Base-by-base conservation (phyloP, 225 moss, liverwort and hornwort species). In the Sphagnum contortum region DNA sequence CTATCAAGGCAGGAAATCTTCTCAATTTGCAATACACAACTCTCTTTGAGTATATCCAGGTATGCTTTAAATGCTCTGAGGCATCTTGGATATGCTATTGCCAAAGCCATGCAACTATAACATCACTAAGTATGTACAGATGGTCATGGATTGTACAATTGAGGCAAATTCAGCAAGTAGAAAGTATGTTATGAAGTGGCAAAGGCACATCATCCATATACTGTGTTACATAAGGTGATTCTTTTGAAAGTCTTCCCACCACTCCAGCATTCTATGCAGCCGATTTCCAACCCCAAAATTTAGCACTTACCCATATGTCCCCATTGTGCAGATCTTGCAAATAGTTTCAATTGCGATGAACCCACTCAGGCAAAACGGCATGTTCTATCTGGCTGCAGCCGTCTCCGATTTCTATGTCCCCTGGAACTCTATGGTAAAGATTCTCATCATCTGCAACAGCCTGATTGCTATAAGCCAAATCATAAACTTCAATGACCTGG, bases 381-480 rank as follows among this genome's bases (percentile, higher is more conserved):
- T 98, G 93, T 89, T 98, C 68, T 98, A 93, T 72, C 78, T 91
- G 68, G 98, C 98, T 72, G 98, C 98, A 60, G 98, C 98, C 11
- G 98, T 98, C 45, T 98, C 93, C 47, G 98, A 98, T 73, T 98
- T 98, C 68, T 98, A 93, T 49, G 98, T 93, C 62, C 98, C 98
- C 64, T 93, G 93, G 98, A 75, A 74, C 66, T 77, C 85, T 49
- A 93, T 98, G 98, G 96, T 96, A 81, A 57, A 66, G 7, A 29
- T 29, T 52, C 9, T 9, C n/a, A 9, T 13, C 53, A 4, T 49
- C 44, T 4, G 48, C 51, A 44, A 5, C 12, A 14, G n/a, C 47
- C 7, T 49, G 12, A 29, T 29, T 46, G 11, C 5, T 4, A 5
- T 8, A 10, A 14, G 62, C 44, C 49, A 11, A 47, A 5, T 10